Evolutionary conservation across 2,329 filamentous ascomycete genomes (phyloP).

Genomic region (Epichloe baconii): DNA sequence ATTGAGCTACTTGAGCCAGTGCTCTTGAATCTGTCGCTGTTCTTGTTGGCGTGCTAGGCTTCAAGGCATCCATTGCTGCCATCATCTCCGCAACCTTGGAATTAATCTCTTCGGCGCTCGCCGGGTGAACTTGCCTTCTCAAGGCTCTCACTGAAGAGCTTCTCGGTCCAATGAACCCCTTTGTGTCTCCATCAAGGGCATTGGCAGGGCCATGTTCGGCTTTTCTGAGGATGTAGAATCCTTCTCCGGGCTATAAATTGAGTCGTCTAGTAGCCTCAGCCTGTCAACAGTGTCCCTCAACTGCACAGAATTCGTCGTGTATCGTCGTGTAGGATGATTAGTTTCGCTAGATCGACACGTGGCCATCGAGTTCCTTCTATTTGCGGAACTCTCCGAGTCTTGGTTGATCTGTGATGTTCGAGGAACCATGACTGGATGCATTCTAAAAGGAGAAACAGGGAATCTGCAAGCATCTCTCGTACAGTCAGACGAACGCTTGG

Average conservation of each 20-base stretch:
- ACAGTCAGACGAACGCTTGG: neutral
- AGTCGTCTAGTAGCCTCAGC: slow-evolving; percentile 2
- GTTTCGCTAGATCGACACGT: neutral
- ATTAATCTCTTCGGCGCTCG: slow-evolving; percentile 15
- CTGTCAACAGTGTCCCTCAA: neutral
- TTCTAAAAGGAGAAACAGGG: slow-evolving; percentile 4
- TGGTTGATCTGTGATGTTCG: neutral
- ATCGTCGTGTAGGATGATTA: neutral
- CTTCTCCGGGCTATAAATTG: neutral
- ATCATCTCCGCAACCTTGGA: slow-evolving; percentile 25
- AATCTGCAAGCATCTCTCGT: neutral
- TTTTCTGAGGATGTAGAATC: neutral
- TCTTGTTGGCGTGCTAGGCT: slow-evolving; percentile 13
- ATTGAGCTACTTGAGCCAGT: slow-evolving; percentile 16
- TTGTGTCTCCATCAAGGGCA: neutral
- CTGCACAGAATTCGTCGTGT: slow-evolving; percentile 5
- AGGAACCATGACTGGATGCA: slow-evolving; percentile 5
- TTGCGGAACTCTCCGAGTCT: neutral
- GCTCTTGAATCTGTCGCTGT: slow-evolving; percentile 10
- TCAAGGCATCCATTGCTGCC: slow-evolving; percentile 21
- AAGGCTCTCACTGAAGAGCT: neutral
- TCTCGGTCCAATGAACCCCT: neutral
- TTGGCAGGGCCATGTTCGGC: neutral
- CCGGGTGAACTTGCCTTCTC: neutral
- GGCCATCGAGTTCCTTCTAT: slow-evolving; percentile 3